Conservation (phyloP, 345 rosid species). For the Raphanus sativus region DNA sequence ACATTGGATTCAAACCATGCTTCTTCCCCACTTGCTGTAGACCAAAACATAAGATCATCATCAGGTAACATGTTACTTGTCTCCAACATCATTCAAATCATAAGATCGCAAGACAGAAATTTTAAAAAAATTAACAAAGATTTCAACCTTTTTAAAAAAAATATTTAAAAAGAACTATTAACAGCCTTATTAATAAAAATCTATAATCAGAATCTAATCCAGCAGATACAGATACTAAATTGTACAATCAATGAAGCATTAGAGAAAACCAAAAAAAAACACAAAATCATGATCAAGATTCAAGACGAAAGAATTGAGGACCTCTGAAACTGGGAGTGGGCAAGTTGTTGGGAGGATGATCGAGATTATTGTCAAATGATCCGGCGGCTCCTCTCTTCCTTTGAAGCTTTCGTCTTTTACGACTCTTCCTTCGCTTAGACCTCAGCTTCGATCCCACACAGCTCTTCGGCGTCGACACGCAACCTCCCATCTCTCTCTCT, state of each 20-base stretch:
- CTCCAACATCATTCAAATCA: not conserved
- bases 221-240: conserved; percentile 17
- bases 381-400: conserved; percentile 47
- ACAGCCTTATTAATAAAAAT: not conserved
- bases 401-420: conserved; percentile 53
- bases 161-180: not conserved
- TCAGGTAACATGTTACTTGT: not conserved
- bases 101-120: not conserved
- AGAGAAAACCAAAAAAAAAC: not conserved
- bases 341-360: conserved; percentile 44
- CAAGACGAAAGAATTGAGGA: not conserved
- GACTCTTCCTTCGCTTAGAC: conserved; percentile 50
- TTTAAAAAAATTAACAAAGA: not conserved
- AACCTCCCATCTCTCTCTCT: conserved; percentile 64
- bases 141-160: conserved; percentile 1
- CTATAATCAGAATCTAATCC: conserved; percentile 27
- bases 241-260: not conserved
- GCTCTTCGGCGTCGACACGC: conserved; percentile 70
- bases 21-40: conserved; percentile 60
- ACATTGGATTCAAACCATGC: conserved; percentile 75
- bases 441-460: conserved; percentile 67
- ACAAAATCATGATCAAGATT: not conserved
- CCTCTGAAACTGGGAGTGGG: conserved; percentile 65
- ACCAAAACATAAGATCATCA: not conserved
- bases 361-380: conserved; percentile 49